These are phyloP conservation scores for Picochlorum sp. DNA, from an alignment of 139 green algal genomes.

Conservation along the genomic window DNA sequence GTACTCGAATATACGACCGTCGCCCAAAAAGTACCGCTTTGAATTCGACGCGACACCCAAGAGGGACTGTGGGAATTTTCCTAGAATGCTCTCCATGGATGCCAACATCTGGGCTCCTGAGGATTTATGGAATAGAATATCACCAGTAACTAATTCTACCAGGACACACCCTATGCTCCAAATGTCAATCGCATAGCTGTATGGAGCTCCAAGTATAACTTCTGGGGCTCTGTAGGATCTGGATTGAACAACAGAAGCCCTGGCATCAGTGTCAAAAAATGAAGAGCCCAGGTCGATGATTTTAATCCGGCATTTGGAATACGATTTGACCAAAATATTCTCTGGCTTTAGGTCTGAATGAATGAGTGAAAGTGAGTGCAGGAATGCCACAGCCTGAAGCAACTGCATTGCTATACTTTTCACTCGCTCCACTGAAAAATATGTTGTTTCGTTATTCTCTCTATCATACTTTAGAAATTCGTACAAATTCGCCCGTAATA, in stretches of 20 bases:
- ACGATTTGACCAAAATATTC: constrained; percentile 93
- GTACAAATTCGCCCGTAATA: constrained; percentile 95
- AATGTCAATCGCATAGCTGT: constrained; percentile 83
- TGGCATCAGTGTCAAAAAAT: constrained; percentile 88
- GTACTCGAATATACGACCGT: constrained; percentile 61
- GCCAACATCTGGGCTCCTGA: constrained; percentile 75
- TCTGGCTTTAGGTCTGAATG: constrained; percentile 97
- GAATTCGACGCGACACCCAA: constrained; percentile 58
- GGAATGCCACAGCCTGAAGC: constrained; percentile 69
- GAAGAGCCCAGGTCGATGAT: constrained; percentile 93
- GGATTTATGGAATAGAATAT: constrained; percentile 85
- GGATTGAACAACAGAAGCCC: constrained; percentile 87
- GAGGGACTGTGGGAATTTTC: constrained; percentile 51
- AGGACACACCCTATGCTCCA: constrained; percentile 95
- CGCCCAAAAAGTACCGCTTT: constrained; percentile 75
- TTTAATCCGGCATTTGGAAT: constrained; percentile 68
- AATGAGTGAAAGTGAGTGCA: constrained; percentile 85
- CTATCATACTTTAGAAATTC: constrained; percentile 94
- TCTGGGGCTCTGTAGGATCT: constrained; percentile 91
- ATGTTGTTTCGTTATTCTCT: constrained; percentile 55
- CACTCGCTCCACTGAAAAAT: constrained; percentile 85
- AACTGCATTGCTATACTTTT: constrained; percentile 79
- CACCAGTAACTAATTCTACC: constrained; percentile 84
- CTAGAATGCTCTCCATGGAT: constrained; percentile 80
- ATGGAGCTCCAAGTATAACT: constrained; percentile 86